Evolutionary conservation across 805 yeast genomes (phyloP), one percentile per base, ranked within the genome.

Genomic region (Cyberlindnera suaveolens): DNA sequence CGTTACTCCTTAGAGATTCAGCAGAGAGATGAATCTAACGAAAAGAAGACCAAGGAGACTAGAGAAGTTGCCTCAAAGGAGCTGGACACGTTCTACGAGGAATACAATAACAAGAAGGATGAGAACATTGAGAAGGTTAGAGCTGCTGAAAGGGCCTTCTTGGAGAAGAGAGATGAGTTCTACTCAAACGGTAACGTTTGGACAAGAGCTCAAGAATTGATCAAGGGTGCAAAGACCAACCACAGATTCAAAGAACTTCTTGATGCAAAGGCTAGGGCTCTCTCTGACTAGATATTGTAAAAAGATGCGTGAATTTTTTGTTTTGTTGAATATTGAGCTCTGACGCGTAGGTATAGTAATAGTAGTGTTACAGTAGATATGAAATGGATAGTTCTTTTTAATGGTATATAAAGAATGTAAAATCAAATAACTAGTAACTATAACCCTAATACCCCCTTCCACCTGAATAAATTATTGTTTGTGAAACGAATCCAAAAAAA

Each of bases 41-140:
- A 67, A 17, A 68, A 77, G 52, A 84, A 78, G 61, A 77, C 83
- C 58, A 69, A 69, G 27, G 87, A 80, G 47, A 73, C 88, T 45
- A 75, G 83, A 43, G 75, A 77, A 40, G 82, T 82, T 49, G 98
- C 98, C 9, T 77, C 78, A 57, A 79, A 80, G 61, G 81, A 88
- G 42, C 78, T 89, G 57, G 96, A 91, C 62, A 96, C 85, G 50
- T 91, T 91, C 64, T 91, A 91, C 64, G 96, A 87, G 55, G 82
- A 82, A 59, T 91, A 91, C 72, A 89, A 87, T 67, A 71, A 74
- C 59, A 90, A 90, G 69, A 84, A 80, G 64, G 91, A 87, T 41
- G 75, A 75, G 51, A 77, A 80, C 40, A 67, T 81, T 43, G 80
- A 77, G 47, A 73, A 75, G 45, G 82, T 85, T 11, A 71, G 72